Percentiles rank a stretch among this genome's conserved stretches.
phyloP scores from a whole-genome alignment of 1,284 basidiomycete species.

The Ceratobasidium sp. region DNA sequence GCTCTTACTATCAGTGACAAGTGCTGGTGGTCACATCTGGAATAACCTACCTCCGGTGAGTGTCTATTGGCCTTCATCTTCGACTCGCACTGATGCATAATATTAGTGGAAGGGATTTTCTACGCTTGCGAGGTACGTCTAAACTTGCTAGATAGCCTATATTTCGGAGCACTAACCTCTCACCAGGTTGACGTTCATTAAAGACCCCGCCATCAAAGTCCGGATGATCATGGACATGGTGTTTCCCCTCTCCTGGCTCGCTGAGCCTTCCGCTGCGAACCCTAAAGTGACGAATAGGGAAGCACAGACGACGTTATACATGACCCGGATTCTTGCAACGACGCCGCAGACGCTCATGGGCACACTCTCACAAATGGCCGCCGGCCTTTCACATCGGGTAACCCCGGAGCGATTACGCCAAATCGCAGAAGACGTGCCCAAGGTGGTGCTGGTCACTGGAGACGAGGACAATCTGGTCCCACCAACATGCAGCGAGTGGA shows the following conservation, averaged over 20 bases:
- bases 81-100: slow-evolving; percentile 3
- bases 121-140: slow-evolving; percentile 49
- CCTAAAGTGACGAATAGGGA: slow-evolving; percentile 67
- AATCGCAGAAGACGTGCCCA: slow-evolving; percentile 65
- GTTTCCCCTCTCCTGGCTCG: slow-evolving; percentile 66
- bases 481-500: slow-evolving; percentile 60
- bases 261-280: slow-evolving; percentile 59
- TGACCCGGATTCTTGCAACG: slow-evolving; percentile 61
- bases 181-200: slow-evolving; percentile 55
- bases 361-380: slow-evolving; percentile 75
- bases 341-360: slow-evolving; percentile 68
- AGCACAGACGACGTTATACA: slow-evolving; percentile 59
- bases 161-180: background rate
- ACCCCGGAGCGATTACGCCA: slow-evolving; percentile 58
- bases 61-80: slow-evolving; percentile 28
- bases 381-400: slow-evolving; percentile 74
- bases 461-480: slow-evolving; percentile 74
- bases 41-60: slow-evolving; percentile 67
- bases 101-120: slow-evolving; percentile 56
- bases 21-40: slow-evolving; percentile 64
- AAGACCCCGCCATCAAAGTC: slow-evolving; percentile 59
- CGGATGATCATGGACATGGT: slow-evolving; percentile 65
- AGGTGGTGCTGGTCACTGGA: slow-evolving; percentile 74
- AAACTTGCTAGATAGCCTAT: background rate
- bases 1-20: slow-evolving; percentile 72